Evolutionary conservation across 805 yeast genomes (phyloP).

Genomic region (Candida saitoana): DNA sequence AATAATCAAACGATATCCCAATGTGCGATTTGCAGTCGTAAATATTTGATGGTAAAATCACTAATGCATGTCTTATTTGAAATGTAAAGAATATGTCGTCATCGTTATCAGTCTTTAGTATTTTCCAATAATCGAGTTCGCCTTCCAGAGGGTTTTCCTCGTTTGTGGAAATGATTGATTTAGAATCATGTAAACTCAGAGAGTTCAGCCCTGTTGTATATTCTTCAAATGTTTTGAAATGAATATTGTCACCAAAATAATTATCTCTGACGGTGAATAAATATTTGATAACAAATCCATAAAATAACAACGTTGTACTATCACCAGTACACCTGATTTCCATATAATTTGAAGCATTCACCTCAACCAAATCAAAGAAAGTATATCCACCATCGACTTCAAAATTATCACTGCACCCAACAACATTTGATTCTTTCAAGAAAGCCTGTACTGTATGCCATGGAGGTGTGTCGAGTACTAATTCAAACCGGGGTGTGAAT

Average conservation of each 20-base stretch:
- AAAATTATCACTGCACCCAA: conserved; percentile 69
- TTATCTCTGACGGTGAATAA: conserved; percentile 76
- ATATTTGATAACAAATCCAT: conserved; percentile 76
- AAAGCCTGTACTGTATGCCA: conserved; percentile 88
- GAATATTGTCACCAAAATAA: conserved; percentile 83
- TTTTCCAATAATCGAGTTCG: conserved; percentile 29
- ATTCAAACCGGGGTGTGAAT: conserved; percentile 54
- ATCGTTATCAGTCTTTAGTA: conserved; percentile 60
- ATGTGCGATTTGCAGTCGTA: conserved; percentile 62
- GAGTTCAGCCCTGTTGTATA: conserved; percentile 39
- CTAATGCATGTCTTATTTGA: conserved; percentile 63
- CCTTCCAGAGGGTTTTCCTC: conserved; percentile 6
- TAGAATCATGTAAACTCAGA: neutral
- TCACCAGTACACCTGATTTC: conserved; percentile 62
- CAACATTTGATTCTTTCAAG: conserved; percentile 47
- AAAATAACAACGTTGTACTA: conserved; percentile 62
- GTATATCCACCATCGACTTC: conserved; percentile 62
- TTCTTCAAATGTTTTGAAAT: conserved; percentile 84
- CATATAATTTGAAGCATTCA: conserved; percentile 67
- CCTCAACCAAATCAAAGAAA: conserved; percentile 52
- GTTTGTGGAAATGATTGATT: conserved; percentile 2
- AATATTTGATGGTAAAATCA: conserved; percentile 68
- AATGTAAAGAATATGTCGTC: conserved; percentile 72
- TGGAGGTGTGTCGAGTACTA: conserved; percentile 74
- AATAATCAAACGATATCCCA: conserved; percentile 56